These are phyloP conservation scores for Vitis rupestris DNA, from an alignment of 164 flowering plant species.

Conservation along the genomic window DNA sequence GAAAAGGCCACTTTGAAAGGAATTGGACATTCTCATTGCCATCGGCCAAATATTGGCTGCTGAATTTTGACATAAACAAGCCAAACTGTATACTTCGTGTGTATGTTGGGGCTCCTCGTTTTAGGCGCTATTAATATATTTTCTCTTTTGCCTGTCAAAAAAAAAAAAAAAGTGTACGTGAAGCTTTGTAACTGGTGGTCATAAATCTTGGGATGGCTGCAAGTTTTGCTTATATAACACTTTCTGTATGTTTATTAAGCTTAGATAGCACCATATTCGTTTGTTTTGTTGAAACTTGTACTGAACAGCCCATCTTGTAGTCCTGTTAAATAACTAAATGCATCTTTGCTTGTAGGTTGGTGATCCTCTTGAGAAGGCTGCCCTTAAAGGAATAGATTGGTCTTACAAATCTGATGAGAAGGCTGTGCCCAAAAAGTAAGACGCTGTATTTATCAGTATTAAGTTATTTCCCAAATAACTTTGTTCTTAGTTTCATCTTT, in stretches of 20 bases:
- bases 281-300: too few relatives aligned
- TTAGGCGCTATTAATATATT: too few relatives aligned
- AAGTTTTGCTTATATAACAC: too few relatives aligned
- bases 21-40: background rate
- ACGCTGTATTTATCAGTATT: background rate
- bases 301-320: background rate
- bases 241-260: too few relatives aligned
- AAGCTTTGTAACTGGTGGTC: too few relatives aligned
- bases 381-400: constrained; percentile 98
- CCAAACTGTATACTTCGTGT: background rate
- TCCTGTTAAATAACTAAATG: constrained; percentile 1
- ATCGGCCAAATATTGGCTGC: background rate
- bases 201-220: too few relatives aligned
- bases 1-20: background rate
- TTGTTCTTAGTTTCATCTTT: background rate
- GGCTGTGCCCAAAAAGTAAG: constrained; percentile 92
- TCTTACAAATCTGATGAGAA: constrained; percentile 92
- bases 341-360: constrained; percentile 67
- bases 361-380: constrained; percentile 99
- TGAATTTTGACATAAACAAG: background rate
- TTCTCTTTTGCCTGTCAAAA: too few relatives aligned
- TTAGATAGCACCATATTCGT: too few relatives aligned
- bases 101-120: too few relatives aligned
- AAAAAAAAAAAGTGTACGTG: too few relatives aligned
- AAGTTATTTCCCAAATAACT: background rate